These are phyloP conservation scores for Emergomyces orientalis DNA, from an alignment of 2,329 filamentous ascomycete species.

Conservation along the genomic window DNA sequence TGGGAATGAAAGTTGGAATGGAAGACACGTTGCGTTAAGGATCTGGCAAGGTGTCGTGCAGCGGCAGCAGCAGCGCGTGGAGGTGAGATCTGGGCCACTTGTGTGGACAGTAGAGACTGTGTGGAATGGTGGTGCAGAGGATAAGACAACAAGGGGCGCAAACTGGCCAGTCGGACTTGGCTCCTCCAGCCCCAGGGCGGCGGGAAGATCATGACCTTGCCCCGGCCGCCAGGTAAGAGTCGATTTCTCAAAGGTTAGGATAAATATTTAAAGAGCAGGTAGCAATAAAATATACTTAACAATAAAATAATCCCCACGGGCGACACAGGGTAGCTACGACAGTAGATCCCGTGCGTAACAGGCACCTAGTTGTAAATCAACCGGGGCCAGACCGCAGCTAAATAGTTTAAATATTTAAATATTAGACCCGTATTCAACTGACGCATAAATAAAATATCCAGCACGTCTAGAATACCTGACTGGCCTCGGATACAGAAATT, in stretches of 20 bases:
- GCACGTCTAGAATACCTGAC: too few relatives aligned
- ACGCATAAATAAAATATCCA: too few relatives aligned
- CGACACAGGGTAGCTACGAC: too few relatives aligned
- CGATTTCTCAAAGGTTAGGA: too few relatives aligned
- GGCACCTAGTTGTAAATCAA: too few relatives aligned
- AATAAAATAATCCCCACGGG: too few relatives aligned
- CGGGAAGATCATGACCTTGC: slow-evolving; percentile 2
- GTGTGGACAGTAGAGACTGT: background rate
- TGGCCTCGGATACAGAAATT: too few relatives aligned
- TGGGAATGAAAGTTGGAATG: background rate
- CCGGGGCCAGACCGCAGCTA: background rate
- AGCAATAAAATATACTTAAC: too few relatives aligned
- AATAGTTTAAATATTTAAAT: background rate
- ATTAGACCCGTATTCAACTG: too few relatives aligned
- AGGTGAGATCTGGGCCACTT: background rate
- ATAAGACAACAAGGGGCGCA: background rate
- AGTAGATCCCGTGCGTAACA: too few relatives aligned
- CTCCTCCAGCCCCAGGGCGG: slow-evolving; percentile 8
- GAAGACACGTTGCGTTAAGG: slow-evolving; percentile 20
- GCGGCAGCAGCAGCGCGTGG: background rate
- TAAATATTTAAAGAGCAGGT: too few relatives aligned
- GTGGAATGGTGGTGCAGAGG: background rate
- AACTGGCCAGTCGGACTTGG: slow-evolving; percentile 1
- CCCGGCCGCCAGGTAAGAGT: too few relatives aligned
- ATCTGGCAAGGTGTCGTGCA: slow-evolving; percentile 1